Conservation (phyloP, 495 filamentous ascomycete species). For the Entonaema liquescens region DNA sequence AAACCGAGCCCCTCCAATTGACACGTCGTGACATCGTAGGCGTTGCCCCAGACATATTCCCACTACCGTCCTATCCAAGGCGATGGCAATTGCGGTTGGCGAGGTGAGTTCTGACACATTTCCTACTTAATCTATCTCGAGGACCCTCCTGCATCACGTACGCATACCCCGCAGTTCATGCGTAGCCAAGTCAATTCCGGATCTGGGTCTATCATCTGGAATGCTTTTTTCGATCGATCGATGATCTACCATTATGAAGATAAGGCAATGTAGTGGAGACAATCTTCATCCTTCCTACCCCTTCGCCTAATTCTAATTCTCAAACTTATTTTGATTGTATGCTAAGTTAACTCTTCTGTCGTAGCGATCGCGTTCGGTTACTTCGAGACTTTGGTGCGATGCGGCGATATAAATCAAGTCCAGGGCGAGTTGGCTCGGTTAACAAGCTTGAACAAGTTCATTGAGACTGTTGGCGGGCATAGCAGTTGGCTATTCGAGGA, state of each 20-base stretch:
- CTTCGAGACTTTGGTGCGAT: slow-evolving; percentile 81
- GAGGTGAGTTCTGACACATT: slow-evolving; percentile 68
- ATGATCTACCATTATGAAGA: slow-evolving; percentile 19
- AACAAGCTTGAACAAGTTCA: slow-evolving; percentile 71
- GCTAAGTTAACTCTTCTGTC: slow-evolving; percentile 23
- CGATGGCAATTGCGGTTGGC: slow-evolving; percentile 97
- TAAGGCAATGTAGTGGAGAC: slow-evolving; percentile 2
- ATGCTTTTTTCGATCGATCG: slow-evolving; percentile 29
- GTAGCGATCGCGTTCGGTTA: slow-evolving; percentile 91
- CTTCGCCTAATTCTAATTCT: background rate
- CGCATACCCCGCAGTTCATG: slow-evolving; percentile 36
- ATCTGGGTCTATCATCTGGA: slow-evolving; percentile 28
- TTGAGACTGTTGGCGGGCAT: slow-evolving; percentile 73
- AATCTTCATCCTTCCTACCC: slow-evolving; percentile 5
- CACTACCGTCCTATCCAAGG: slow-evolving; percentile 88
- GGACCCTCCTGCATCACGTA: slow-evolving; percentile 26
- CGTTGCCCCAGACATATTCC: slow-evolving; percentile 83
- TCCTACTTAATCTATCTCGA: slow-evolving; percentile 14
- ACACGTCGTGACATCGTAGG: slow-evolving; percentile 57
- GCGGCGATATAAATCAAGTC: slow-evolving; percentile 69
- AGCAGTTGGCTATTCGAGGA: slow-evolving; percentile 77
- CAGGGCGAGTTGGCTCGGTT: slow-evolving; percentile 76
- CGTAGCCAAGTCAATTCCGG: slow-evolving; percentile 21
- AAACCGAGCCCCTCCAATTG: slow-evolving; percentile 24
- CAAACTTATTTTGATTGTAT: background rate